These are phyloP conservation scores for Quercus alba DNA, from an alignment of 306 rosid species.

Conservation along the genomic window DNA sequence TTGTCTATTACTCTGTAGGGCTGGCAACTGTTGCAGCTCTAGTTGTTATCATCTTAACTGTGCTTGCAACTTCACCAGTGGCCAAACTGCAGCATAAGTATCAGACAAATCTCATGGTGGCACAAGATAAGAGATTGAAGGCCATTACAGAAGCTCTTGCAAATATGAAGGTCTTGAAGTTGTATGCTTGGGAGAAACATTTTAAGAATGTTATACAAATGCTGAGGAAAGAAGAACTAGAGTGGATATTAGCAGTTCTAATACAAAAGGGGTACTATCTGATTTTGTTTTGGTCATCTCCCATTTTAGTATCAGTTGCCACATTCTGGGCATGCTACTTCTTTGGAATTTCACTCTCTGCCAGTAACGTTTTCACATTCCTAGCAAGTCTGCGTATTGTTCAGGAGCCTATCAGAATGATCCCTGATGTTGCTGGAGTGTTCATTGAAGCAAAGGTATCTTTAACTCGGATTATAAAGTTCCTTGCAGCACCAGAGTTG, in stretches of 20 bases:
- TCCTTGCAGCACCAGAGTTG: constrained; percentile 28
- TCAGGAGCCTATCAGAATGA: constrained; percentile 31
- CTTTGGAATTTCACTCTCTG: constrained; percentile 17
- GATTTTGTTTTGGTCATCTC: constrained; percentile 29
- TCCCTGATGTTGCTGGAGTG: constrained; percentile 25
- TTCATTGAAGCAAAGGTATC: constrained; percentile 34
- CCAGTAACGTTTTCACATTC: constrained; percentile 26
- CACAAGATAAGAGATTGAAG: constrained; percentile 27
- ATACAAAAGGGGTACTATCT: constrained; percentile 9
- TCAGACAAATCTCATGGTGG: constrained; percentile 15
- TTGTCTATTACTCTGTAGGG: constrained; percentile 26
- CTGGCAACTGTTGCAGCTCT: constrained; percentile 25
- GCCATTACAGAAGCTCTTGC: constrained; percentile 23
- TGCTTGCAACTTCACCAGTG: constrained; percentile 20
- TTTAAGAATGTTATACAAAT: constrained; percentile 17
- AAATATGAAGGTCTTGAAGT: constrained; percentile 36
- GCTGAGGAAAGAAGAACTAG: constrained; percentile 20
- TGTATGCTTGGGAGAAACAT: constrained; percentile 35
- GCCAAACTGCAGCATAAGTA: constrained; percentile 25
- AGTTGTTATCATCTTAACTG: constrained; percentile 8
- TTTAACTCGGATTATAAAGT: constrained; percentile 20
- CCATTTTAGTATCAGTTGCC: constrained; percentile 12
- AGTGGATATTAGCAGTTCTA: constrained; percentile 9
- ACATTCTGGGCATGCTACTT: constrained; percentile 34
- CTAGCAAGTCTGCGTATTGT: constrained; percentile 27